Evolutionary conservation across 2,329 filamentous ascomycete genomes (phyloP), one percentile per base, ranked within the genome.

Genomic region (Xylariaceae sp.): DNA sequence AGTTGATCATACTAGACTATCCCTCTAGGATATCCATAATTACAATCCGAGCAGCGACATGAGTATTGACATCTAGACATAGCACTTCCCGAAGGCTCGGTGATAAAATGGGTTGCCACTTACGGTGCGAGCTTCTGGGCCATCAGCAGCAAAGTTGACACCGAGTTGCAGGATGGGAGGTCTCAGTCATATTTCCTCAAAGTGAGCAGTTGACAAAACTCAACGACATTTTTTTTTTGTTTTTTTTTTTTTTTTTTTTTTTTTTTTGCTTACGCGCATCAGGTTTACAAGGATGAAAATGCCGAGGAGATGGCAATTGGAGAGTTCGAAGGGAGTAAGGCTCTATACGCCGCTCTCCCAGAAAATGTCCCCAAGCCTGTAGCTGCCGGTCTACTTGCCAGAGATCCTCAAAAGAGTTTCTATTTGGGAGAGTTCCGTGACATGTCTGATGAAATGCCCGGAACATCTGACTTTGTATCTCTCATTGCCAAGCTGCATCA

Each of bases 291-390:
- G 12, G 16, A 29, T 14, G 34, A 36, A 23, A 23, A 17, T 6
- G 32, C 41, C 32, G 19, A 66, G 63, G 53, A 56, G 52, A 44
- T 43, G 41, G 41, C 34, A 3, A 16, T 25, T 6, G 41, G 41
- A 2, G 41, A 43, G 19, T n/a, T 25, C 16, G 32, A 43, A 43
- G 41, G 21, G 27, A 37, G 40, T 20, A 39, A 33, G 21, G 25
- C 42, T 32, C 36, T 44, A 22, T 41, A 41, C 14, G 21, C n/a
- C 6, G 38, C 37, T 7, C 25, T 46, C 22, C 37, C 37, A 22
- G 32, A 22, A 4, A 29, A 40, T 23, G 27, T 46, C 11, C 32
- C 37, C 7, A 40, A 25, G 22, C 37, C 37, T 10, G 34, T 46
- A 14, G 44, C 44, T 22, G 16, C 29, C 5, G 37, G 44, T 12